Percentiles rank a stretch among this genome's conserved stretches.
Conservation (phyloP, 768 basidiomycete species). For the Sporobolomyces roseus region DNA sequence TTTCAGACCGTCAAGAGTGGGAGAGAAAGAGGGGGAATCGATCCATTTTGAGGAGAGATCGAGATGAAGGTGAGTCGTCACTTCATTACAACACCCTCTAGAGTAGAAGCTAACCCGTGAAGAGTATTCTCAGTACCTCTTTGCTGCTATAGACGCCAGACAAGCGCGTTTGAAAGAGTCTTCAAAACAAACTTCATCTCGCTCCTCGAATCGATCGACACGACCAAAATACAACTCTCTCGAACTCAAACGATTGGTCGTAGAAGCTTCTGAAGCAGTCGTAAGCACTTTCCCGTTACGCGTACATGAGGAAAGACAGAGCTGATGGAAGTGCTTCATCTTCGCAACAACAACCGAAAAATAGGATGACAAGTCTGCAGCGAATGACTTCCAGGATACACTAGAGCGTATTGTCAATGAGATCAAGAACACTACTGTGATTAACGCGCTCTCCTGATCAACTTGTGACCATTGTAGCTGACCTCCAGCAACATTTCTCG, state of each 20-base stretch:
- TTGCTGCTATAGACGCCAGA: slow-evolving; percentile 39
- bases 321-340: neutral
- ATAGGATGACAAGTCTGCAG: slow-evolving; percentile 58
- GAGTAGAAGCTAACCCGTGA: neutral
- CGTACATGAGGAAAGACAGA: neutral
- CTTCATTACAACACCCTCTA: neutral
- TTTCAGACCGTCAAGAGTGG: neutral
- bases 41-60: neutral
- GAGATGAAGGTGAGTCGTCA: slow-evolving; percentile 28
- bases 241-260: slow-evolving; percentile 38
- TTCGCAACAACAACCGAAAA: neutral
- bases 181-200: no score
- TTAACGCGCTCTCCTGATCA: slow-evolving; percentile 58
- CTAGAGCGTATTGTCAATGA: slow-evolving; percentile 83
- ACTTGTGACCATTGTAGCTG: slow-evolving; percentile 26
- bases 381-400: slow-evolving; percentile 89
- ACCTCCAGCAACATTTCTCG: slow-evolving; percentile 31
- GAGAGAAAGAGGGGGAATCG: neutral
- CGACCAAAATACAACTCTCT: slow-evolving; percentile 12
- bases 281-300: slow-evolving; percentile 15
- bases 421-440: slow-evolving; percentile 61
- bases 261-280: slow-evolving; percentile 34
- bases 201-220: neutral
- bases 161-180: slow-evolving; percentile 15
- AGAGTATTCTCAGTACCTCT: slow-evolving; percentile 31